Percentiles rank a stretch among this genome's conserved stretches.
Evolutionary conservation across 148 eudicot species (phyloP).

Genomic region (Nepenthes gracilis): DNA sequence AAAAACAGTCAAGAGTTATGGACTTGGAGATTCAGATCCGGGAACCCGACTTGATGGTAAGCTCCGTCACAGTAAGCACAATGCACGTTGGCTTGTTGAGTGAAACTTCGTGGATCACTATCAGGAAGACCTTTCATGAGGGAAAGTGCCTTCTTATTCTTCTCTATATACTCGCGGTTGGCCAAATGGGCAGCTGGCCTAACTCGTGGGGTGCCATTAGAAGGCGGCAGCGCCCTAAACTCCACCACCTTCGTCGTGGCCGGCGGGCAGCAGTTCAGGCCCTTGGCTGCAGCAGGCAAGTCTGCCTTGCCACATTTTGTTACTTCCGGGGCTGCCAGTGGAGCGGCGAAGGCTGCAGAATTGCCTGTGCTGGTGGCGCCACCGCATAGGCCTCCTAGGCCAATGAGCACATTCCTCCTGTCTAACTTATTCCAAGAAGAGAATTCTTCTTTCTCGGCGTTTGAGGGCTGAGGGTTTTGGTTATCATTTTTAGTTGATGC

Average conservation of each 20-base stretch:
- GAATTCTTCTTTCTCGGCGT: slow-evolving; percentile 6
- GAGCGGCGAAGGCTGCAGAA: slow-evolving; percentile 31
- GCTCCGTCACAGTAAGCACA: slow-evolving; percentile 90
- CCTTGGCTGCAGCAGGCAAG: slow-evolving; percentile 22
- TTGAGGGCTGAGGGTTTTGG: not conserved
- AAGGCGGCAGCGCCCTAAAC: slow-evolving; percentile 22
- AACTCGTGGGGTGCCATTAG: slow-evolving; percentile 21
- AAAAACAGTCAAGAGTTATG: slow-evolving; percentile 77
- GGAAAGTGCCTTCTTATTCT: slow-evolving; percentile 37
- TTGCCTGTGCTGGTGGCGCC: slow-evolving; percentile 30
- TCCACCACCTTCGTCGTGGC: slow-evolving; percentile 21
- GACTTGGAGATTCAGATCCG: slow-evolving; percentile 53
- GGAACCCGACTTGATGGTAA: slow-evolving; percentile 63
- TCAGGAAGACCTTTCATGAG: slow-evolving; percentile 68
- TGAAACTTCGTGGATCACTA: slow-evolving; percentile 65
- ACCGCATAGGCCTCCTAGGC: slow-evolving; percentile 65
- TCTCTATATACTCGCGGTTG: slow-evolving; percentile 28
- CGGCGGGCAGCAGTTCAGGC: slow-evolving; percentile 64
- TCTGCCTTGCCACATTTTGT: slow-evolving; percentile 41
- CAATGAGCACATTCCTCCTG: slow-evolving; percentile 54
- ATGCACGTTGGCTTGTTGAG: slow-evolving; percentile 73
- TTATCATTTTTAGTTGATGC: slow-evolving; percentile 12
- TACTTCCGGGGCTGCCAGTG: slow-evolving; percentile 31
- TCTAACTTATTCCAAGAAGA: slow-evolving; percentile 23
- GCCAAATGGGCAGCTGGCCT: slow-evolving; percentile 64